Percentiles rank a stretch among this genome's conserved stretches.
Conservation (phyloP, 208 protist species). For the Wallacemonas sp. region DNA sequence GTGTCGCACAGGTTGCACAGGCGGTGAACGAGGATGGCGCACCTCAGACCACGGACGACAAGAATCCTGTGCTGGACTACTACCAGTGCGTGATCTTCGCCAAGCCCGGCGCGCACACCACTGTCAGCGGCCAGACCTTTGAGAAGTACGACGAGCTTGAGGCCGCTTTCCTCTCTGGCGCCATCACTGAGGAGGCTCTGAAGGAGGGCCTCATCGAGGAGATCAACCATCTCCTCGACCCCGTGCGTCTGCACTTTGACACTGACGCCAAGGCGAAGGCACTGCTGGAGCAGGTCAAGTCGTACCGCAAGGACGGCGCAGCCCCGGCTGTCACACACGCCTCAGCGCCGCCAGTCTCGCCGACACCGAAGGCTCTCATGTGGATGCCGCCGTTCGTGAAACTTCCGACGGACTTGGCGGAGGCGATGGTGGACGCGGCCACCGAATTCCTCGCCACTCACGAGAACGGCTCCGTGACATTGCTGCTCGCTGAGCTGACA, state of each 20-base stretch:
- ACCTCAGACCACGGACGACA: slow-evolving; percentile 63
- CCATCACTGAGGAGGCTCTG: slow-evolving; percentile 72
- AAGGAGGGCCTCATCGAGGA: slow-evolving; percentile 79
- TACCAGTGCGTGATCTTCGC: slow-evolving; percentile 92
- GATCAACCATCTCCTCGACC: slow-evolving; percentile 93
- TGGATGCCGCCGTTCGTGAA: slow-evolving; percentile 72
- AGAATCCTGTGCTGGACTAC: slow-evolving; percentile 97
- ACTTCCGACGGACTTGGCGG: slow-evolving; percentile 59
- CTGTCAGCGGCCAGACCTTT: slow-evolving; percentile 54
- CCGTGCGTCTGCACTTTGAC: slow-evolving; percentile 94
- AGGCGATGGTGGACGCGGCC: slow-evolving; percentile 37
- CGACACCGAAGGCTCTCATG: slow-evolving; percentile 52
- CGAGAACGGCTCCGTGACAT: slow-evolving; percentile 41
- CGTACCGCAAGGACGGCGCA: slow-evolving; percentile 47
- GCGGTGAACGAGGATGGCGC: slow-evolving; percentile 77
- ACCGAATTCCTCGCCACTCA: slow-evolving; percentile 56
- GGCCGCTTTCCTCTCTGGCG: slow-evolving; percentile 60
- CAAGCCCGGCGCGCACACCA: slow-evolving; percentile 34
- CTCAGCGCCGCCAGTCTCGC: slow-evolving; percentile 7
- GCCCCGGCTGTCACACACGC: slow-evolving; percentile 8
- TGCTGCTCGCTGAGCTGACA: slow-evolving; percentile 84
- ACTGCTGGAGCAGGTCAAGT: slow-evolving; percentile 90
- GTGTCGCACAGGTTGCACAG: slow-evolving; percentile 37
- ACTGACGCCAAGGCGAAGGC: slow-evolving; percentile 75
- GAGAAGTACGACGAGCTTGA: slow-evolving; percentile 82